Percentiles rank a stretch among this genome's conserved stretches.
These are phyloP conservation scores for Leccinum obscurum DNA, from an alignment of 768 basidiomycete species.

Conservation along the genomic window DNA sequence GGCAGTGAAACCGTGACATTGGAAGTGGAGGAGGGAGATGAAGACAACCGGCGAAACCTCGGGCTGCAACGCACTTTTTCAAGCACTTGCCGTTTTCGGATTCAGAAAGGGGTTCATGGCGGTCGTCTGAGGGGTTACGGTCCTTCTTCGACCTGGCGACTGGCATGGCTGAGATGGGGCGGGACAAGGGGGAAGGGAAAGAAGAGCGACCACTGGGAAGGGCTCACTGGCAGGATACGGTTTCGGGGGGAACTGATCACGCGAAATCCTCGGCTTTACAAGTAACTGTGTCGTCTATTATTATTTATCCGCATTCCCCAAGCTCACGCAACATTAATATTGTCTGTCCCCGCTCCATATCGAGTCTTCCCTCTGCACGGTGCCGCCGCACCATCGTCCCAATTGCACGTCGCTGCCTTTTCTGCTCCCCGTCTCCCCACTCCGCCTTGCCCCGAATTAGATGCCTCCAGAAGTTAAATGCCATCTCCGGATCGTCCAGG, in stretches of 20 bases:
- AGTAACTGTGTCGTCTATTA: background rate
- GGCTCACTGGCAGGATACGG: background rate
- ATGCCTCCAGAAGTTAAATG: conserved; percentile 59
- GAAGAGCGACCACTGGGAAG: background rate
- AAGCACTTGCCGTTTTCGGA: conserved; percentile 75
- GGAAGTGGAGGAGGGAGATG: background rate
- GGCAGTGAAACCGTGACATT: background rate
- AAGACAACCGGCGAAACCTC: conserved; percentile 55
- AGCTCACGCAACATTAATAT: conserved; percentile 31
- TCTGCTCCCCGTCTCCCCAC: conserved; percentile 51
- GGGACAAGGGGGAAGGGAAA: conserved; percentile 13
- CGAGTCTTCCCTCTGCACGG: conserved; percentile 28
- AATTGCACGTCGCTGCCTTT: conserved; percentile 43
- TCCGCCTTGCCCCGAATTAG: conserved; percentile 46
- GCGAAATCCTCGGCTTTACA: background rate
- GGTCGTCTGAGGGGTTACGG: conserved; percentile 51
- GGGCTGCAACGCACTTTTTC: conserved; percentile 67
- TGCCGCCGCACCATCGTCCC: conserved; percentile 34
- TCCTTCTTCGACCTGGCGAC: conserved; percentile 68
- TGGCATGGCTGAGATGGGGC: conserved; percentile 47
- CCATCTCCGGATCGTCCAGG: conserved; percentile 49
- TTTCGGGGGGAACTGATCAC: background rate
- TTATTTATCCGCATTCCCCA: conserved; percentile 2
- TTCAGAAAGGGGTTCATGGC: conserved; percentile 58
- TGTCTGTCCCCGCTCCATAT: conserved; percentile 8